Evolutionary conservation across 2,329 filamentous ascomycete species (phyloP), one percentile per base, ranked within the genome.

Genomic region (Colletotrichum sp.): DNA sequence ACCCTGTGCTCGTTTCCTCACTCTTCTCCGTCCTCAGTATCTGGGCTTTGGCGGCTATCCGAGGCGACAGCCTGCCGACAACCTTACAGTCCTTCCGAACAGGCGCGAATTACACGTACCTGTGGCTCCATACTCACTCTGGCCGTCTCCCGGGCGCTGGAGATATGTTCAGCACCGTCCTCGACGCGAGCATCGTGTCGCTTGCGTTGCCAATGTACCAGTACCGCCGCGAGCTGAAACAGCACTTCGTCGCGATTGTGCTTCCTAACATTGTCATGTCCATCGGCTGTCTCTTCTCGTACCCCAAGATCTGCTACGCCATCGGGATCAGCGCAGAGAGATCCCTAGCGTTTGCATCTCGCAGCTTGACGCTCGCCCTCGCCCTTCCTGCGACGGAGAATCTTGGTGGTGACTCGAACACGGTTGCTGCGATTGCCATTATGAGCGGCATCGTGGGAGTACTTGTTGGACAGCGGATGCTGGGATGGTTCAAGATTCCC

Each of bases 181-280:
- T 93, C 3, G 91, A 93, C 79, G 90, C 90, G 8, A 87, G 86
- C 77, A 92, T 93, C 77, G 89, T 92, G 0, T 86, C 90, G 2
- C 86, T 93, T 4, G 90, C 91, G 3, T 82, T 93, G 21, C 90
- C 91, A 1, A 92, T 92, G 90, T 92, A 89, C 80, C 88, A 89
- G 72, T 92, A 92, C 82, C 88, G 90, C 5, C 85, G 87, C 52
- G 90, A 92, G 83, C 86, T 93, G 16, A 84, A 84, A 26, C 81
- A 84, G 18, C 89, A 92, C 81, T 90, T 91, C 79, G 79, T 87
- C 55, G 86, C 88, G 55, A 92, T 93, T 72, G 83, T 90, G 6
- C 81, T 90, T 3, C 91, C 91, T 3, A 91, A 88, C 77, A 80
- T 91, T 7, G 79, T 84, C 7, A 83, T 92, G 59, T 88, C 90